Conservation (phyloP, 73 alveolate genomes). For the Symbiodinium pilosum region DNA sequence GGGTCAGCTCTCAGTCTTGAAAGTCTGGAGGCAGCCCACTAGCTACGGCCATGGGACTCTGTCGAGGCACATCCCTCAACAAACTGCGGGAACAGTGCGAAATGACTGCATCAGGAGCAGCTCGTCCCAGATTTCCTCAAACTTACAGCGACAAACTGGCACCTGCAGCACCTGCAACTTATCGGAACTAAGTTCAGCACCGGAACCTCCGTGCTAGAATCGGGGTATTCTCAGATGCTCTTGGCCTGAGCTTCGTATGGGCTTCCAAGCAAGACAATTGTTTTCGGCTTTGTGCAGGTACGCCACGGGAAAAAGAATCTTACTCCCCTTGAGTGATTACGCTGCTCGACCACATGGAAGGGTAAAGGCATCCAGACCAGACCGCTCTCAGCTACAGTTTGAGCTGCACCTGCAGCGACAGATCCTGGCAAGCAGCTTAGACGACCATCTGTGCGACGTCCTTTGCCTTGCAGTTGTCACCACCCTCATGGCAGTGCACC, state of each 20-base stretch:
- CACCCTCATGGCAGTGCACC: constrained; percentile 95
- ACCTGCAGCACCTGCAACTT: neutral
- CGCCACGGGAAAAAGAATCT: no score
- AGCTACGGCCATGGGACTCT: neutral
- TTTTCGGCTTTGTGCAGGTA: no score
- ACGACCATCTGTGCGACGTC: constrained; percentile 21
- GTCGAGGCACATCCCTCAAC: neutral
- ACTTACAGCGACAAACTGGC: neutral
- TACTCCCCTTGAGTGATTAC: no score
- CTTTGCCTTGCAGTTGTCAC: constrained; percentile 94
- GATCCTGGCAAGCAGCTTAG: neutral
- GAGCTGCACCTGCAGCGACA: neutral
- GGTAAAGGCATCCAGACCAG: neutral
- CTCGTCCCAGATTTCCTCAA: neutral
- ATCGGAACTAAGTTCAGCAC: neutral
- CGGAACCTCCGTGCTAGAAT: neutral
- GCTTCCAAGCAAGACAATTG: no score
- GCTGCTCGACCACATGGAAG: no score
- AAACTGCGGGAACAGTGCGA: neutral
- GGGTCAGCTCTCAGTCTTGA: neutral
- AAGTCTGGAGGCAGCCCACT: neutral
- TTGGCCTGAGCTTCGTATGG: neutral
- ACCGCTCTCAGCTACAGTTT: neutral
- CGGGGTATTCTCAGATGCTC: neutral
- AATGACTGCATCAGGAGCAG: neutral